Evolutionary conservation across 805 yeast genomes (phyloP), one percentile per base, ranked within the genome.

Genomic region (Saccharomycopsis fermentans): DNA sequence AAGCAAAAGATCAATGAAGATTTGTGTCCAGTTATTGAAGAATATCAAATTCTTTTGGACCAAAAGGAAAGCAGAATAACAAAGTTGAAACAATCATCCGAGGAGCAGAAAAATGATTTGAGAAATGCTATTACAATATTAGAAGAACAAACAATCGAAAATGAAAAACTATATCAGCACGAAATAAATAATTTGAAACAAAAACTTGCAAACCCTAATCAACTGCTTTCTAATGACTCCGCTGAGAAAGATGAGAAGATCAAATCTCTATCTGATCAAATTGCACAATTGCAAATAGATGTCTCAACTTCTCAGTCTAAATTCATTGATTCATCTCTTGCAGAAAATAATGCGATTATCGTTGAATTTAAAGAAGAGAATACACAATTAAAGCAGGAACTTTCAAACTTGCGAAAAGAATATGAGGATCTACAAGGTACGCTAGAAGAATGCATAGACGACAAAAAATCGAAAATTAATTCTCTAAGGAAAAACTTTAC

Each of bases 31-130:
- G 62, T 75, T 4, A 60, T 81, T 47, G 77, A 74, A 51, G 77
- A 76, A n/a, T 74, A 78, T 56, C 80, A 81, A 58, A 64, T 63
- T 21, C 77, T 75, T 60, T 59, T 79, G 54, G 64, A 66, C 1
- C 72, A 73, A 43, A 75, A 73, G 56, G 87, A 84, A 51, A 70
- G 70, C 24, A 77, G 75, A 61, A 66, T 81, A 56, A 64, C 66
- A n/a, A 76, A 73, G 56, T 81, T 77, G 59, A 79, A 77, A 65
- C 65, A 65, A 19, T 77, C 73, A 29, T 76, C 78, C 51, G 86
- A 81, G 55, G 65, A 68, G 16, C 86, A 84, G 52, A 72, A 86
- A 32, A 78, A 76, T 53, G 87, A 84, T 65, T 73, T 86, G 71
- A 68, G 84, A 52, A 81, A 78, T 55, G 82, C 81, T 17, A 74